A percentile compares a stretch with the other conserved stretches of the same genome.
Conservation (phyloP, 2,329 filamentous ascomycete genomes). For the Venturia aucupariae region DNA sequence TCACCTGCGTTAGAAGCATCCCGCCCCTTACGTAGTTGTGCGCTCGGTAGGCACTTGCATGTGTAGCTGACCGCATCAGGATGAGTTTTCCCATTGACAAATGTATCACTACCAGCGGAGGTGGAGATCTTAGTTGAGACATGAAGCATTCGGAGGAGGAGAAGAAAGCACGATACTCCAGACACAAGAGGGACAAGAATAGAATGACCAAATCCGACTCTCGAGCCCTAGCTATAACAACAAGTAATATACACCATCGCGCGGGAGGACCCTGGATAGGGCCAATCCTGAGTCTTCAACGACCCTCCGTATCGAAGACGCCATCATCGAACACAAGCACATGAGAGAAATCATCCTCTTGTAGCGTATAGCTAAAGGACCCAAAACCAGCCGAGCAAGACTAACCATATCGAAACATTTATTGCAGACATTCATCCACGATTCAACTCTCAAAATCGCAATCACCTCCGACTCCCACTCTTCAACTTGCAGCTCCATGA, state of each 20-base stretch:
- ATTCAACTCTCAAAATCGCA: not conserved
- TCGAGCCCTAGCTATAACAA: not conserved
- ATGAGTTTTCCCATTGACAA: not conserved
- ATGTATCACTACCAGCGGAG: not conserved
- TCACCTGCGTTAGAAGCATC: not conserved
- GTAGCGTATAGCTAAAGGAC: not conserved
- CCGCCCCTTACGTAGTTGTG: not conserved
- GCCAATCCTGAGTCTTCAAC: not conserved
- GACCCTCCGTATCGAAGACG: not conserved
- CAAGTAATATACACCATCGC: not conserved
- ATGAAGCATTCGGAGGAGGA: not conserved
- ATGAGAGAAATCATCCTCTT: not conserved
- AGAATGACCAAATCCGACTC: not conserved
- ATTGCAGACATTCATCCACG: not conserved
- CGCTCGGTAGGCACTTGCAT: not conserved
- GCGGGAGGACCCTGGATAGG: not conserved
- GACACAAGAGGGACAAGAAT: not conserved
- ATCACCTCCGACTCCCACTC: not conserved
- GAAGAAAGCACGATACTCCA: not conserved
- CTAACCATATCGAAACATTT: not conserved
- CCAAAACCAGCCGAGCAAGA: not conserved
- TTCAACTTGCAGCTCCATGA: not conserved
- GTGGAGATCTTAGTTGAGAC: not conserved
- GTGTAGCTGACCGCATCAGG: not conserved
- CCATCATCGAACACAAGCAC: not conserved